Conservation (phyloP, 1,139 yeast species). For the Yamadazyma songkhlaensis region DNA sequence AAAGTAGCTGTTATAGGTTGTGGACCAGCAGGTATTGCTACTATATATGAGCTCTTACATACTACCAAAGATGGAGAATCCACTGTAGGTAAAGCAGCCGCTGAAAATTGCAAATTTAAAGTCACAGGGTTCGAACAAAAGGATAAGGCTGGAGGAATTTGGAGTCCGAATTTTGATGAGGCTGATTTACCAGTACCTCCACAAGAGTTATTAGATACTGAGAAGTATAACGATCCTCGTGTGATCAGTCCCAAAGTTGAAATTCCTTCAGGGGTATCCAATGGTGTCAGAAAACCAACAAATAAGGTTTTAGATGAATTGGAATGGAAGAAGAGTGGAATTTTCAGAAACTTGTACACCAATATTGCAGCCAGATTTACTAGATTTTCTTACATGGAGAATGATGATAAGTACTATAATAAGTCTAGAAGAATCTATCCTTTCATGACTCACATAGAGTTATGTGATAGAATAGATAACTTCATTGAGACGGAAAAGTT, state of each 20-base stretch:
- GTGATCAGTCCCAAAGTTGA: conserved; percentile 21
- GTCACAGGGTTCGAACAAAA: conserved; percentile 36
- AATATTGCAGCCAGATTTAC: conserved; percentile 45
- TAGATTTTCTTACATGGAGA: conserved; percentile 38
- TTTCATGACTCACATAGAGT: conserved; percentile 39
- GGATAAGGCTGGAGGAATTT: conserved; percentile 31
- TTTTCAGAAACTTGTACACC: conserved; percentile 43
- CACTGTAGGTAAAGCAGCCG: conserved; percentile 19
- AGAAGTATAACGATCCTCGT: conserved; percentile 24
- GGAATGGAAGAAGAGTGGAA: conserved; percentile 42
- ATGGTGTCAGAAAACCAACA: conserved; percentile 16
- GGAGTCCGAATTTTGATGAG: conserved; percentile 25
- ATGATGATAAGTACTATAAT: conserved; percentile 26
- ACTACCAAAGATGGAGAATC: conserved; percentile 29
- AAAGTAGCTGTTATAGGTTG: conserved; percentile 35
- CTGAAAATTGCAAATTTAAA: conserved; percentile 21
- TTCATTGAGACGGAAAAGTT: conserved; percentile 30
- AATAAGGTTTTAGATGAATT: conserved; percentile 16
- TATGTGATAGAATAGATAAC: conserved; percentile 26
- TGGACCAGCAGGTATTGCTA: conserved; percentile 38
- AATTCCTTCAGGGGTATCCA: conserved; percentile 18
- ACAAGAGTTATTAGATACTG: conserved; percentile 25
- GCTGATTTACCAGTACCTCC: conserved; percentile 31
- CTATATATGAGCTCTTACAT: conserved; percentile 34
- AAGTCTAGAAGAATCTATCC: conserved; percentile 30